Percentiles rank a stretch among this genome's conserved stretches.
Conservation (phyloP, 2,329 filamentous ascomycete species). For the Exophiala bonariae region DNA sequence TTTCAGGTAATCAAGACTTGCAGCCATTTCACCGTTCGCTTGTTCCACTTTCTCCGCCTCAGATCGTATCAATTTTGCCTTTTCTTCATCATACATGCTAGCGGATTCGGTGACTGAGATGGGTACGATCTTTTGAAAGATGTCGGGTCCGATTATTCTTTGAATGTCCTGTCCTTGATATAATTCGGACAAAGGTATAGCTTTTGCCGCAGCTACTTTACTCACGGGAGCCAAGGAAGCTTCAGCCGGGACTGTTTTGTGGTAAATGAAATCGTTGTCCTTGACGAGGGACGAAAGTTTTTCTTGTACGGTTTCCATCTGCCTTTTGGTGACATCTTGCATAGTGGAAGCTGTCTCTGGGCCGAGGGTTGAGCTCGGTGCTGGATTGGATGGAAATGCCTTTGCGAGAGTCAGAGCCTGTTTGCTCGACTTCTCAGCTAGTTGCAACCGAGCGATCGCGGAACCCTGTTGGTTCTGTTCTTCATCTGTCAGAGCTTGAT, state of each 20-base stretch:
- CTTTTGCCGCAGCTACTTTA: constrained; percentile 92
- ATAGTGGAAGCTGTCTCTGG: constrained; percentile 75
- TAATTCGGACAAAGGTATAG: constrained; percentile 92
- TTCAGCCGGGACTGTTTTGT: constrained; percentile 85
- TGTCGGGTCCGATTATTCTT: constrained; percentile 91
- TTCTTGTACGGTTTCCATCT: constrained; percentile 76
- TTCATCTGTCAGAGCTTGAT: constrained; percentile 86
- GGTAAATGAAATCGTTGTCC: constrained; percentile 98
- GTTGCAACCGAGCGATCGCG: constrained; percentile 77
- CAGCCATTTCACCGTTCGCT: constrained; percentile 93
- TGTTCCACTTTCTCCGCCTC: constrained; percentile 92
- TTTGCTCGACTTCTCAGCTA: constrained; percentile 75
- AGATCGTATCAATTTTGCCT: constrained; percentile 89
- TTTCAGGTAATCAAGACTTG: constrained; percentile 89
- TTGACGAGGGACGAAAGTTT: constrained; percentile 75
- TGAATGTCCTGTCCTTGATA: constrained; percentile 98
- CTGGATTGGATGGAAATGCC: constrained; percentile 76
- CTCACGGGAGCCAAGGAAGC: constrained; percentile 77
- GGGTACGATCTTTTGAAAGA: constrained; percentile 95
- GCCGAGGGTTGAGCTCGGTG: constrained; percentile 78
- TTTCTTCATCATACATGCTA: constrained; percentile 97
- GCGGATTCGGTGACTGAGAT: constrained; percentile 95
- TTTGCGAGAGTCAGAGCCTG: constrained; percentile 76
- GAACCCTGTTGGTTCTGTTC: constrained; percentile 84
- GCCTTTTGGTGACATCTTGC: constrained; percentile 79